Percentiles rank a stretch among this genome's conserved stretches.
Conservation (phyloP, 2,329 filamentous ascomycete genomes). For the Scolecobasidium constrictum region DNA sequence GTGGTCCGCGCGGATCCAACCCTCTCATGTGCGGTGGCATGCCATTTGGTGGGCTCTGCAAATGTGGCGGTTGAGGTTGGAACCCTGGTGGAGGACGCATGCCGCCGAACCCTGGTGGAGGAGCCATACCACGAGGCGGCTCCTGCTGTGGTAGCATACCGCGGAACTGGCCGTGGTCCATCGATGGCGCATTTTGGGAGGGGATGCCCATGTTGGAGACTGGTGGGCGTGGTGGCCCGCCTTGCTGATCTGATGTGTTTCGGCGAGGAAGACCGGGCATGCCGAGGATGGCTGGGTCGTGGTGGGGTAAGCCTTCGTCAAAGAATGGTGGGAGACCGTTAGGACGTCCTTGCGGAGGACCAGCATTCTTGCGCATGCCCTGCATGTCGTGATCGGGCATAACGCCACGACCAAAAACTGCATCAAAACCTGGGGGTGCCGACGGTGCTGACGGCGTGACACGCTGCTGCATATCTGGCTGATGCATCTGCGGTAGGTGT, state of each 20-base stretch:
- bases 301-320: background rate
- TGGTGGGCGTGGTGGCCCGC: conserved; percentile 1
- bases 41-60: conserved; percentile 4
- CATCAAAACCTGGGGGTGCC: conserved; percentile 8
- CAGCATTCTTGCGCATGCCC: background rate
- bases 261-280: conserved; percentile 7
- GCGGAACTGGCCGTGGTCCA: conserved; percentile 8
- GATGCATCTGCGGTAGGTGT: background rate
- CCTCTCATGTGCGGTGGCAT: background rate
- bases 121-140: conserved; percentile 1
- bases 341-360: background rate
- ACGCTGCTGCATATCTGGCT: conserved; percentile 4
- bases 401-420: too few relatives aligned
- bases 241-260: conserved; percentile 6
- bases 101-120: conserved; percentile 6
- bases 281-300: conserved; percentile 3
- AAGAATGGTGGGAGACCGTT: conserved; percentile 7
- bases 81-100: conserved; percentile 9
- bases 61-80: background rate
- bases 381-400: too few relatives aligned
- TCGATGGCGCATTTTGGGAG: conserved; percentile 6
- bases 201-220: conserved; percentile 10
- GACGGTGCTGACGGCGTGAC: conserved; percentile 5
- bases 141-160: conserved; percentile 1
- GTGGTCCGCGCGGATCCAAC: background rate